These are phyloP conservation scores for Meredithiella fracta DNA, from an alignment of 2,329 filamentous ascomycete genomes.

Conservation along the genomic window DNA sequence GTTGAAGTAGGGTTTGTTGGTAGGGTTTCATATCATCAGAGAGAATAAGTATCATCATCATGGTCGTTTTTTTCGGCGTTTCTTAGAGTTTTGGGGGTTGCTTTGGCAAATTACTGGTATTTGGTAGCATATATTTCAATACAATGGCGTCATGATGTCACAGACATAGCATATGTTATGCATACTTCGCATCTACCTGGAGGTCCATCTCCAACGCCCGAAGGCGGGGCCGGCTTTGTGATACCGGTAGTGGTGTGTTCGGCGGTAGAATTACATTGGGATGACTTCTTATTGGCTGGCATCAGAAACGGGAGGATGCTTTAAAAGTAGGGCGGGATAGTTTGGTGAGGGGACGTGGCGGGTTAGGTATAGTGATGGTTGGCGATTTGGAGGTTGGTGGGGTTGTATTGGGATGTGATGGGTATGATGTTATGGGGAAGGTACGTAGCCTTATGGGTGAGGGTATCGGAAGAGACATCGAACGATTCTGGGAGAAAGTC, in stretches of 20 bases:
- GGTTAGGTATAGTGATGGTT: neutral
- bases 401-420: neutral
- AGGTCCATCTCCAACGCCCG: neutral
- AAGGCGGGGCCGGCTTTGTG: neutral
- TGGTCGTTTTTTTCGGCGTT: neutral
- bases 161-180: neutral
- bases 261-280: too few species aligned
- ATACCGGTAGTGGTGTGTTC: neutral
- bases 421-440: neutral
- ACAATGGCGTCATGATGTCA: neutral
- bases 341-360: neutral
- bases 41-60: neutral
- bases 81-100: neutral
- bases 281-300: neutral
- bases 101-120: too few species aligned
- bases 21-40: neutral
- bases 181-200: neutral
- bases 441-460: neutral
- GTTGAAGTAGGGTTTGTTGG: slow-evolving; percentile 12
- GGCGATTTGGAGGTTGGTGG: neutral
- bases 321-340: neutral
- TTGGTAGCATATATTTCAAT: too few species aligned
- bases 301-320: neutral
- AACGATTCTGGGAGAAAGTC: too few species aligned
- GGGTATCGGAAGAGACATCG: neutral